These are phyloP conservation scores for Ogataea saltuana DNA, from an alignment of 805 yeast species.

Conservation along the genomic window DNA sequence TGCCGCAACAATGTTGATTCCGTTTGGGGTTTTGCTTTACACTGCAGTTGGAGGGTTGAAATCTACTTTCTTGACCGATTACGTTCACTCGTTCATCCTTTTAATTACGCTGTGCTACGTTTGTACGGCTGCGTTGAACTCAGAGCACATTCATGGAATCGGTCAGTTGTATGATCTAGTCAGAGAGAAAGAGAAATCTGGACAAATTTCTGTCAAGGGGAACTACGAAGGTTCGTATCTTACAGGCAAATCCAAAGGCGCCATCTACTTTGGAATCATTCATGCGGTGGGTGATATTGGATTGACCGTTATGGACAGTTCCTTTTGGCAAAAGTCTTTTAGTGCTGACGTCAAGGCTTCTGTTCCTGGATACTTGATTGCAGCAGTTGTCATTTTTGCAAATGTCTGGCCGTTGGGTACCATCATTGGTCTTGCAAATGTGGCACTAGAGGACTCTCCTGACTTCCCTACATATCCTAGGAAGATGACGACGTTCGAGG, in stretches of 20 bases:
- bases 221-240: constrained; percentile 38
- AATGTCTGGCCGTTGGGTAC: constrained; percentile 41
- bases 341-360: constrained; percentile 38
- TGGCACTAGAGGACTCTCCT: constrained; percentile 31
- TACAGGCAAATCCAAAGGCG: constrained; percentile 41
- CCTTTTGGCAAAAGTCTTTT: constrained; percentile 44
- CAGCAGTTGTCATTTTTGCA: constrained; percentile 36
- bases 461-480: constrained; percentile 38
- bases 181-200: constrained; percentile 16
- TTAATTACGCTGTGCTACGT: constrained; percentile 34
- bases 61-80: constrained; percentile 38
- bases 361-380: constrained; percentile 41
- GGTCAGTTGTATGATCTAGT: constrained; percentile 33
- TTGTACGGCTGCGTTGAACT: constrained; percentile 31
- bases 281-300: constrained; percentile 41
- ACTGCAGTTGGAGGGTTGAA: constrained; percentile 40
- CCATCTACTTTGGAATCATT: constrained; percentile 38
- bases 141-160: constrained; percentile 34
- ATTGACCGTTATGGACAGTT: constrained; percentile 40
- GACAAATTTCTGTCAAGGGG: constrained; percentile 32
- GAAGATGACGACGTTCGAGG: constrained; percentile 32
- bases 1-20: constrained; percentile 33
- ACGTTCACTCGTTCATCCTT: constrained; percentile 36
- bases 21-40: constrained; percentile 37
- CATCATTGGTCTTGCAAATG: constrained; percentile 37